Evolutionary conservation across 768 basidiomycete genomes (phyloP), one percentile per base, ranked within the genome.

Genomic region (Tulasnella sp.): DNA sequence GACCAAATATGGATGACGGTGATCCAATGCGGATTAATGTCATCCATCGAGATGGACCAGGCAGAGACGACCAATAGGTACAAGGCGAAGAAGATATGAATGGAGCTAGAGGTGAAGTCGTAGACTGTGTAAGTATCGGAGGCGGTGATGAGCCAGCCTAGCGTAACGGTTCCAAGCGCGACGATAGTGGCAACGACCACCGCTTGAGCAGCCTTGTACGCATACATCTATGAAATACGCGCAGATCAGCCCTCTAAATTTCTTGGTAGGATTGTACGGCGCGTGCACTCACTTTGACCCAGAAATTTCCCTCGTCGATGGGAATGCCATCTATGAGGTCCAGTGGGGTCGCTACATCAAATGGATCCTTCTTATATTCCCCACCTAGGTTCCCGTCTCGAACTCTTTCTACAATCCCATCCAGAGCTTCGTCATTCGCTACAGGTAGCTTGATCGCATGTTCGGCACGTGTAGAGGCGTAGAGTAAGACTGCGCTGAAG

Each of bases 271-370:
- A 38, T 38, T 38, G 34, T 38, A 15, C 15, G 15, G 8, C 8
- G 24, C 21, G 2, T 15, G 2, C 25, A 70, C 76, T 46, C 63
- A 78, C 82, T 69, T 73, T 71, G n/a, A 65, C 63, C 82, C 82
- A 83, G 68, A 88, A 88, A 2, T 59, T 70, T 2, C 73, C 73
- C 53, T 78, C 82, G 22, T 85, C 70, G 42, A 87, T 73, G 7
- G 86, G 82, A 53, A 77, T 77, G 2, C 85, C 85, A 62, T 87
- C 82, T 11, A 82, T 60, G 34, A 79, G 63, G 64, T 91, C 88
- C 67, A 84, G 83, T 8, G 81, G 78, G n/a, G 67, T 80, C 19
- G 80, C 78, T n/a, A 91, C 82, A 66, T 81, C 79, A 66, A 85
- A 87, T 10, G 83, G 80, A 65, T 87, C 85, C 11, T 31, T 30